Evolutionary conservation across 129 eudicot genomes (phyloP).

Genomic region (Ambrosia artemisiifolia): DNA sequence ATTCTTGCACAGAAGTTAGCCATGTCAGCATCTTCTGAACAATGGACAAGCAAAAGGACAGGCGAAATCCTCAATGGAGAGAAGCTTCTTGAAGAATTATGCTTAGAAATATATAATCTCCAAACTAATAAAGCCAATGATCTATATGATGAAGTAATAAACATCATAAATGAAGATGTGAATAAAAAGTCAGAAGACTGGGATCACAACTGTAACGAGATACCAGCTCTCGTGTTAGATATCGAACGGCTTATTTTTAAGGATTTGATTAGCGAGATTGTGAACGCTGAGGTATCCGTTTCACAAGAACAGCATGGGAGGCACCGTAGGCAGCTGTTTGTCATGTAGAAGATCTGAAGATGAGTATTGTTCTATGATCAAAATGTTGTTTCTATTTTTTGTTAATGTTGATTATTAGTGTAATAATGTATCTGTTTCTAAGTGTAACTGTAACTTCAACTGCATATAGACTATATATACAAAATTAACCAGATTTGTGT

Average conservation of each 20-base stretch:
- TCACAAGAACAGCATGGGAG: conserved; percentile 29
- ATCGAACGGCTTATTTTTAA: conserved; percentile 83
- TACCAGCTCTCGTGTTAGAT: conserved; percentile 72
- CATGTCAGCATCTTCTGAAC: conserved; percentile 32
- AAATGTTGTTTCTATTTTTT: neutral
- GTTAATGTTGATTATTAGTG: neutral
- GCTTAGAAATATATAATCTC: conserved; percentile 45
- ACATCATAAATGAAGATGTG: conserved; percentile 57
- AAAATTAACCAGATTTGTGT: conserved; percentile 10
- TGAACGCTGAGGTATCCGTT: conserved; percentile 37
- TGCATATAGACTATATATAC: conserved; percentile 29
- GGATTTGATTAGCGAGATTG: conserved; percentile 73
- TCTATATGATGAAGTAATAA: conserved; percentile 37
- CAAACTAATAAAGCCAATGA: conserved; percentile 35
- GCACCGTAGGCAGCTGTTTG: conserved; percentile 47
- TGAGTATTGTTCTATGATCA: neutral
- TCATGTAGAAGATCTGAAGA: conserved; percentile 27
- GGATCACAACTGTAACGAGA: conserved; percentile 43
- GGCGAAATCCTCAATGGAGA: conserved; percentile 27
- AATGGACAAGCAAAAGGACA: conserved; percentile 27
- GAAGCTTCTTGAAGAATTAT: conserved; percentile 53
- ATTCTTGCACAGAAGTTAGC: conserved; percentile 48
- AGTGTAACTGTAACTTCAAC: conserved; percentile 22
- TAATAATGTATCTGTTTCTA: conserved; percentile 12
- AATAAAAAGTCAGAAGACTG: conserved; percentile 50